Evolutionary conservation across 345 rosid genomes (phyloP).

Genomic region (Erysimum cheiranthoides): DNA sequence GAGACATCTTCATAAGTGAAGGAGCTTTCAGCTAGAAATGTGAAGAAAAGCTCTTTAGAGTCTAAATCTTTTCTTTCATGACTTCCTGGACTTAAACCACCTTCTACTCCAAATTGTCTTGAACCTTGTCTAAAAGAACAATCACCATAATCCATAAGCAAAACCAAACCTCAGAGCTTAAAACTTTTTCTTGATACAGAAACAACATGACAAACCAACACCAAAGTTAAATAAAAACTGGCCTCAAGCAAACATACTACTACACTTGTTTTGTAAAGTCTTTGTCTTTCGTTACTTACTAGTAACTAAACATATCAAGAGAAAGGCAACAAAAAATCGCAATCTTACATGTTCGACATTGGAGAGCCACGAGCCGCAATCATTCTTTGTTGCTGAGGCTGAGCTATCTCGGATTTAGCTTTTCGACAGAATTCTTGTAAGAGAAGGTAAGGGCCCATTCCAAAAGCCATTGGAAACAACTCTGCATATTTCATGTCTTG

Average conservation of each 20-base stretch:
- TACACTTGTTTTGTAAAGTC: neutral
- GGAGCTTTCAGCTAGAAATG: conserved; percentile 82
- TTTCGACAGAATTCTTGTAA: conserved; percentile 59
- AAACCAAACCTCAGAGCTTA: conserved; percentile 9
- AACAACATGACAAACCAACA: conserved; percentile 8
- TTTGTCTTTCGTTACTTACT: neutral
- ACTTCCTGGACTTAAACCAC: conserved; percentile 20
- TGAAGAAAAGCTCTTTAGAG: conserved; percentile 77
- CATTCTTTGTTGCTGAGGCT: conserved; percentile 64
- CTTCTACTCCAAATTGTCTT: conserved; percentile 31
- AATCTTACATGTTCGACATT: conserved; percentile 22
- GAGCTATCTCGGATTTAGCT: conserved; percentile 55
- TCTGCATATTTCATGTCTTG: conserved; percentile 65
- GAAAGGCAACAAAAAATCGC: neutral
- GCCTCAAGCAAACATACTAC: neutral
- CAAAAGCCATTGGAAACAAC: conserved; percentile 69
- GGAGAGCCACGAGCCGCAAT: conserved; percentile 53
- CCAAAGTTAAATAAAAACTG: neutral
- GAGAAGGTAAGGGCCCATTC: conserved; percentile 52
- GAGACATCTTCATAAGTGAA: conserved; percentile 87
- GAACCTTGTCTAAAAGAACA: conserved; percentile 22
- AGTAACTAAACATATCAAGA: neutral
- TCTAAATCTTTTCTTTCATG: conserved; percentile 44
- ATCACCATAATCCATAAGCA: conserved; percentile 4
- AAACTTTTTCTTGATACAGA: conserved; percentile 9